Conservation (phyloP, 2,329 filamentous ascomycete species). For the Tolypocladium guangdongense region DNA sequence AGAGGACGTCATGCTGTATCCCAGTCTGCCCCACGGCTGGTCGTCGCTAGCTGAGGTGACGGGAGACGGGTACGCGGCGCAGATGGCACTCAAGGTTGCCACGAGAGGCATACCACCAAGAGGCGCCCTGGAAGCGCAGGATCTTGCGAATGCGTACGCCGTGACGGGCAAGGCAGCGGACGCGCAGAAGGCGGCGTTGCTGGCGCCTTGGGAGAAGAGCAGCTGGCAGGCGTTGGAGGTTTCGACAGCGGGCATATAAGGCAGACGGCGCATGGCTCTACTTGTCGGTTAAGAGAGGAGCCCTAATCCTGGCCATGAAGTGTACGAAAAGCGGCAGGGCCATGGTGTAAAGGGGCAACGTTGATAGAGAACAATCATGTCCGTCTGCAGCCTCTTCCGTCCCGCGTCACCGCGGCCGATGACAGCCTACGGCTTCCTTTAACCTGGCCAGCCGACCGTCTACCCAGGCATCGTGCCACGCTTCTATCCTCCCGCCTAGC, state of each 20-base stretch:
- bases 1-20: slow-evolving; percentile 69
- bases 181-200: slow-evolving; percentile 64
- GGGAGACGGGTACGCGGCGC: slow-evolving; percentile 44
- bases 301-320: background rate
- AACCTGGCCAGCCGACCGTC: slow-evolving; percentile 60
- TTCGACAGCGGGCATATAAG: slow-evolving; percentile 14
- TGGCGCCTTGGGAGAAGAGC: slow-evolving; percentile 65
- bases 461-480: slow-evolving; percentile 67
- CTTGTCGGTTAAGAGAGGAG: background rate
- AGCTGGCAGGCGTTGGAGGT: slow-evolving; percentile 52
- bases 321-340: background rate
- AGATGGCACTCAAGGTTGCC: slow-evolving; percentile 77
- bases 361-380: background rate
- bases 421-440: slow-evolving; percentile 43
- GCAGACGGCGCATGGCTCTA: background rate
- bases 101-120: slow-evolving; percentile 60
- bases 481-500: slow-evolving; percentile 80
- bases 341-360: slow-evolving; percentile 3
- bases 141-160: slow-evolving; percentile 63
- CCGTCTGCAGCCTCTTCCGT: background rate
- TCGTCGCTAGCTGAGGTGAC: slow-evolving; percentile 54
- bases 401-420: slow-evolving; percentile 3
- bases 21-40: slow-evolving; percentile 74
- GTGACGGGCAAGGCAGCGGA: slow-evolving; percentile 61
- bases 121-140: slow-evolving; percentile 55